Evolutionary conservation across 1,284 basidiomycete genomes (phyloP), one percentile per base, ranked within the genome.

Genomic region (Chondrostereum purpureum): DNA sequence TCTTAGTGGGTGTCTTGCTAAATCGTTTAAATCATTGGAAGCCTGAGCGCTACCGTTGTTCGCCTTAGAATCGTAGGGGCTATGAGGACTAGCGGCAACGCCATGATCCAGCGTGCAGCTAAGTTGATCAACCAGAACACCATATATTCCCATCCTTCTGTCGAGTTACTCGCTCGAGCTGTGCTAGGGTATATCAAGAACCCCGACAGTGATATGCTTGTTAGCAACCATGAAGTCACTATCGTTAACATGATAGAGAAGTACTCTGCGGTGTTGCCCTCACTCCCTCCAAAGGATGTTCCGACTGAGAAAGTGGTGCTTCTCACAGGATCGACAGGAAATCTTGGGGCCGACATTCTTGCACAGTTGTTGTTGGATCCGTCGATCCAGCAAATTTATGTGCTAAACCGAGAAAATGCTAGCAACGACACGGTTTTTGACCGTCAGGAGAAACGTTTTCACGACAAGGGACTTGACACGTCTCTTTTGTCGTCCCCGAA

Each of bases 241-340:
- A 64, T 70, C 20, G 60, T 67, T 38, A 44, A 45, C 2, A 63
- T 67, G 59, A 58, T 68, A n/a, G 27, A 43, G 13, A 65, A 65
- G 41, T 64, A 68, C 39, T 50, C 45, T 14, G 36, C 41, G 13
- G 56, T 48, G 4, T 45, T 65, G 2, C 42, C 49, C 14, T 39
- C 6, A 24, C 49, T 16, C 18, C 19, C 24, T n/a, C 42, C 4
- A 16, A 14, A 10, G 22, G 17, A 19, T n/a, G 19, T 39, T n/a
- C 38, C 22, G 14, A 24, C 33, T 5, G 11, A 17, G 36, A 22
- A 35, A 14, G 46, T 54, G 17, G 60, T 64, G 13, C 51, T 66
- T 4, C 43, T 67, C 10, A 68, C 67, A 2, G 67, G 66, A 2
- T 58, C 59, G 1, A 61, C 61, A 8, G 60, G 57, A 6, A 49